Base-by-base conservation (phyloP, 257 asterid genomes). In the Solanum pennellii region DNA sequence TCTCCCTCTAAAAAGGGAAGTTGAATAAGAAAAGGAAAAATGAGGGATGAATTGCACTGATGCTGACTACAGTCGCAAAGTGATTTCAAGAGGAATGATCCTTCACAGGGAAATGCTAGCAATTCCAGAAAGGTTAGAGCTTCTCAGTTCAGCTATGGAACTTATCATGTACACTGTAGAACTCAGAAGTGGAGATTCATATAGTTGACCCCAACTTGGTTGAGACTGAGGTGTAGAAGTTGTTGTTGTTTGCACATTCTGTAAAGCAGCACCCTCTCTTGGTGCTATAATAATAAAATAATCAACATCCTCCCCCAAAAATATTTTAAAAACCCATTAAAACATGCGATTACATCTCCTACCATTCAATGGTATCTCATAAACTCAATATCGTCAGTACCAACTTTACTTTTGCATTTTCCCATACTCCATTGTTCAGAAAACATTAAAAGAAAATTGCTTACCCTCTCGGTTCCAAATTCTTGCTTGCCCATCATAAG, bases 401-500 rank as follows among this genome's bases (percentile, higher is more conserved):
- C 68, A 82, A 49, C 85, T 82, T 15, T 16, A 10, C 44, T 82
- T 31, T 82, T 49, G 44, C 45, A 80, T 80, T 80, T 79, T 9
- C 16, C 41, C 39, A 3, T 29, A 47, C 18, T 7, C 69, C 29
- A 47, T 29, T 82, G 29, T 29, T 82, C 44, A 82, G 69, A 49
- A 49, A 82, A 52, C 23, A 37, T 82, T 49, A 49, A 12, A 41
- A 88, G 89, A 39, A 49, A 83, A 89, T 77, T 72, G 42, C 91
- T 90, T 92, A 97, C 99, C 99, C 88, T 94, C 96, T 93, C 93
- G 93, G 88, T 89, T 92, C 99, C 99, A 97, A 88, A 97, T 94
- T 90, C 99, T 95, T 84, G 99, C 99, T 93, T 95, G 99, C 84
- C 99, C 99, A 92, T 97, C 99, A 90, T 95, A 97, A 86, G 99